Base-by-base conservation (phyloP, 108 stramenopile species). In the Skeletonema menzelii region DNA sequence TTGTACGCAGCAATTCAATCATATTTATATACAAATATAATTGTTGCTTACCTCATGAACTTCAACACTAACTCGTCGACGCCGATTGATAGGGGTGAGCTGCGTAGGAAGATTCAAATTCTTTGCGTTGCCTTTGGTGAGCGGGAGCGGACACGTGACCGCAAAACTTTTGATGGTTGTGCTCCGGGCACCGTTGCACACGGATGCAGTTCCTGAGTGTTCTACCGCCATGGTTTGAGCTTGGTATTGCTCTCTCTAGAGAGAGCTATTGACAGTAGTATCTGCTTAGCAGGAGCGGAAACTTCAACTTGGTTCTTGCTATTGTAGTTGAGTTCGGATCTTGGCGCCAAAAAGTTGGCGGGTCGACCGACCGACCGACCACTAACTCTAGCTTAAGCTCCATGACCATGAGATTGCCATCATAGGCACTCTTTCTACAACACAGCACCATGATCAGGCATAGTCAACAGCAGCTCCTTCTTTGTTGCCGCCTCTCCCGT, bases 41-140 rank as follows among this genome's bases (percentile, higher is more conserved):
- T n/a, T n/a, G 20, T 55, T 38, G 2, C n/a, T 32, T 27, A 71
- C 27, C 40, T 34, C 10, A 34, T 79, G 78, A 56, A 72, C 40
- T 55, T 79, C 78, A 20, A 79, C 28, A 17, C 65, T 60, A 49
- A 77, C 30, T n/a, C 56, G 31, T 2, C 77, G 77, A 17, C 56
- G 71, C 30, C 67, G 70, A 63, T 59, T 67, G n/a, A 60, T 5
- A 49, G 71, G 70, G 0, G 71, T 66, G 31, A 72, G 59, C 26
- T 79, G 59, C 20, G 78, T 61, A 27, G 71, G 65, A 53, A 79
- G 53, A 44, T 79, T 46, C n/a, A 30, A 30, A 14, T 63, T 63
- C 26, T 53, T 42, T 27, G 44, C 59, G 60, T 22, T 42, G 44
- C 61, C 34, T 17, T 56, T 57, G 28, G 65, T 70, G 47, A 63